phyloP scores from a whole-genome alignment of 495 filamentous ascomycete genomes.

The Opeltia flavorubescens region DNA sequence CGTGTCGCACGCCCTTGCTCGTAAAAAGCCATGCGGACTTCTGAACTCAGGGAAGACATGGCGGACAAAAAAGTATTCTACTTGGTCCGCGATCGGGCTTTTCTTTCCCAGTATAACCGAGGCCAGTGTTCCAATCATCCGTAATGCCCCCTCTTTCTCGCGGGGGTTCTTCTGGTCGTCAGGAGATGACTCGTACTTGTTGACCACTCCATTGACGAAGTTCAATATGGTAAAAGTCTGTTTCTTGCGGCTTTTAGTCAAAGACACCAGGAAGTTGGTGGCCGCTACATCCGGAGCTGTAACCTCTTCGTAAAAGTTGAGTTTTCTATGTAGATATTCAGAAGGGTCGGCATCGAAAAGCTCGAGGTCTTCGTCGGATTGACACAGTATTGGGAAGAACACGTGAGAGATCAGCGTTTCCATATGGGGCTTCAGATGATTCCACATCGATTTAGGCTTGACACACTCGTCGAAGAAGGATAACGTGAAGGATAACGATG shows the following conservation, averaged over 20 bases:
- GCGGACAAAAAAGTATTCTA: constrained; percentile 97
- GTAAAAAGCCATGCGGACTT: constrained; percentile 81
- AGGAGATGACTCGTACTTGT: constrained; percentile 69
- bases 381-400: constrained; percentile 87
- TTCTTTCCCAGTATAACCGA: constrained; percentile 94
- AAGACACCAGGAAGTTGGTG: constrained; percentile 86
- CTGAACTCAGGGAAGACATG: constrained; percentile 98
- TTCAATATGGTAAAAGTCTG: constrained; percentile 86
- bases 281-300: constrained; percentile 92
- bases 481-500: constrained; percentile 80
- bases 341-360: constrained; percentile 87
- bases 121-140: constrained; percentile 93
- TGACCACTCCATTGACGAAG: constrained; percentile 88
- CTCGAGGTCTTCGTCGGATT: constrained; percentile 84
- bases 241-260: constrained; percentile 90
- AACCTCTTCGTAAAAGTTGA: constrained; percentile 96
- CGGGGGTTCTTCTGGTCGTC: constrained; percentile 80
- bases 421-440: constrained; percentile 81
- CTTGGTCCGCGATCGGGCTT: constrained; percentile 91
- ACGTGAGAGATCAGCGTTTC: constrained; percentile 84
- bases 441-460: constrained; percentile 94
- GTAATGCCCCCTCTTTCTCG: constrained; percentile 88
- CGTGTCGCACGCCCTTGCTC: constrained; percentile 90
- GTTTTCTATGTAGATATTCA: constrained; percentile 89
- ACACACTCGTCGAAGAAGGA: constrained; percentile 94